Evolutionary conservation across 1,284 basidiomycete species (phyloP).

Genomic region (Trichosporon faecale): DNA sequence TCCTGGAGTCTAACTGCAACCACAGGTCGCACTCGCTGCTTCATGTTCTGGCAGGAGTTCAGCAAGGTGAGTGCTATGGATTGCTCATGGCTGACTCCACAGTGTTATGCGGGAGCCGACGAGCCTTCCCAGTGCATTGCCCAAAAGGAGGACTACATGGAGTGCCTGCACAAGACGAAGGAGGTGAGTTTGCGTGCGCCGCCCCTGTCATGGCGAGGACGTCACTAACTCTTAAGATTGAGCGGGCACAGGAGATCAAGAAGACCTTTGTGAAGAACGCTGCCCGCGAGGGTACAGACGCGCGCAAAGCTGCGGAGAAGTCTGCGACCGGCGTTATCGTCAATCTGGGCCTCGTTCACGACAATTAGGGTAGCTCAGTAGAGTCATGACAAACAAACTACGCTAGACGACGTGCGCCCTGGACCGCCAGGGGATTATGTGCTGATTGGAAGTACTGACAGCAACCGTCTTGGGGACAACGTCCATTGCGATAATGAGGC

Average conservation of each 20-base stretch:
- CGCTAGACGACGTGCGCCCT: neutral
- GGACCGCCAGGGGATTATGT: neutral
- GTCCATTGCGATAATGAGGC: too few species aligned
- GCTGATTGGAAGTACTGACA: too few species aligned
- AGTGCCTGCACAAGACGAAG: slow-evolving; percentile 87
- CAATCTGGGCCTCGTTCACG: slow-evolving; percentile 65
- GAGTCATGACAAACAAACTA: neutral
- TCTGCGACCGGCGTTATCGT: slow-evolving; percentile 70
- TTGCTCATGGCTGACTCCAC: neutral
- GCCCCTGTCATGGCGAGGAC: too few species aligned
- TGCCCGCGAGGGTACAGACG: slow-evolving; percentile 64
- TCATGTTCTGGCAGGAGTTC: slow-evolving; percentile 89
- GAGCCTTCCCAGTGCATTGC: slow-evolving; percentile 68
- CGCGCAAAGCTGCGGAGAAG: slow-evolving; percentile 68
- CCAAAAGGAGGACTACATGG: slow-evolving; percentile 83
- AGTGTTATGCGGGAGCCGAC: slow-evolving; percentile 87
- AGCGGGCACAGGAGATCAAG: slow-evolving; percentile 69
- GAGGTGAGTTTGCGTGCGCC: slow-evolving; percentile 62
- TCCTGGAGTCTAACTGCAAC: neutral
- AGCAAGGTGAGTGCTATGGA: slow-evolving; percentile 60
- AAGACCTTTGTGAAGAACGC: slow-evolving; percentile 69
- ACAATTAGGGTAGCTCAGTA: slow-evolving; percentile 14
- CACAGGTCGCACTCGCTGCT: slow-evolving; percentile 81
- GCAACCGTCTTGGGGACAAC: too few species aligned
- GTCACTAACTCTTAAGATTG: slow-evolving; percentile 60